Conservation (phyloP, 352 stramenopile genomes). For the Ochromonadaceae sp. region DNA sequence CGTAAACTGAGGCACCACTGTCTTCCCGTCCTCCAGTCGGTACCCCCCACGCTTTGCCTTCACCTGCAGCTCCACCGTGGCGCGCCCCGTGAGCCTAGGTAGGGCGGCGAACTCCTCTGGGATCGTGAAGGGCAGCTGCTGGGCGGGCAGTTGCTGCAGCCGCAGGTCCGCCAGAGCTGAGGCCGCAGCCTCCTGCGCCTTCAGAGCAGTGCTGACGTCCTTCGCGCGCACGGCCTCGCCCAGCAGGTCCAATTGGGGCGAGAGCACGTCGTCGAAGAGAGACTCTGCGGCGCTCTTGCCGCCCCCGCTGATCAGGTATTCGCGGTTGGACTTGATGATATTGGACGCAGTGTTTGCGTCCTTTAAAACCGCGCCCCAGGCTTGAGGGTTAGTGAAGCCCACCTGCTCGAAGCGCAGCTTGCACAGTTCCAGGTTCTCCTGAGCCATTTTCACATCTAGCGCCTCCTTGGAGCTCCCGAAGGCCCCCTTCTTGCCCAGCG, state of each 20-base stretch:
- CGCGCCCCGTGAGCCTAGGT: neutral
- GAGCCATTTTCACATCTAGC: neutral
- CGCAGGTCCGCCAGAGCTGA: conserved; percentile 1
- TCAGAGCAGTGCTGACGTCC: conserved; percentile 7
- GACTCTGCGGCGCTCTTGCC: too few species aligned
- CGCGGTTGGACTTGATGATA: neutral
- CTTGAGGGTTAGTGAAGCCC: conserved; percentile 3
- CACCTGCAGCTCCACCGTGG: conserved; percentile 4
- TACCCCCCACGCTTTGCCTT: neutral
- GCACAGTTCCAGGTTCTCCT: conserved; percentile 19
- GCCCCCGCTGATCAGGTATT: too few species aligned
- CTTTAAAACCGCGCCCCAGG: neutral
- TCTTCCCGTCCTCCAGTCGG: neutral
- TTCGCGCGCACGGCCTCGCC: neutral
- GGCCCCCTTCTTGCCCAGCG: neutral
- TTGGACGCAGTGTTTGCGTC: neutral
- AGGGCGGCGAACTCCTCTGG: neutral
- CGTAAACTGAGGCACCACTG: neutral
- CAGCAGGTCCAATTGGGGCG: neutral
- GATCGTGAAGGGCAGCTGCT: conserved; percentile 16
- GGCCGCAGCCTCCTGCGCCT: neutral
- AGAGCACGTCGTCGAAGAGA: neutral
- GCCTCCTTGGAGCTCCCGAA: neutral
- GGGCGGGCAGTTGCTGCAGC: neutral
- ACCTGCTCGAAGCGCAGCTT: conserved; percentile 21